Percentiles rank a stretch among this genome's conserved stretches.
phyloP scores from a whole-genome alignment of 352 stramenopile genomes.

The Phytophthora pinifolia region DNA sequence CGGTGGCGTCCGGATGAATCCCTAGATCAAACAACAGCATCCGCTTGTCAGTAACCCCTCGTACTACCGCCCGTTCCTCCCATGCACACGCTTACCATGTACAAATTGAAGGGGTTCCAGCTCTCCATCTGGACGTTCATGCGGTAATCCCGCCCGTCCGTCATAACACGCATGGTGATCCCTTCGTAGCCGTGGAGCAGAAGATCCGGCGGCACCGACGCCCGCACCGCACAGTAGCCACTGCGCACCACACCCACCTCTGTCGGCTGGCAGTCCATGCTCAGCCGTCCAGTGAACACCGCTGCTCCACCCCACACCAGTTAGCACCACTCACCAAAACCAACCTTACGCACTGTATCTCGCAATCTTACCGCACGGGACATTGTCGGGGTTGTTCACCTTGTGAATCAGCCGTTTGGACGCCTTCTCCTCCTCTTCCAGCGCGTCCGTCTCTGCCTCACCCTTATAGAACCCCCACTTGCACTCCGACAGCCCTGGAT shows the following conservation, averaged over 20 bases:
- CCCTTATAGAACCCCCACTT: slow-evolving; percentile 66
- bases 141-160: slow-evolving; percentile 81
- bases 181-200: slow-evolving; percentile 83
- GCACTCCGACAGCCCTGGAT: slow-evolving; percentile 61
- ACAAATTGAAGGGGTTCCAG: slow-evolving; percentile 87
- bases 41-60: background rate
- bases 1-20: slow-evolving; percentile 76
- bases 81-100: slow-evolving; percentile 58
- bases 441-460: slow-evolving; percentile 5
- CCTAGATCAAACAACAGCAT: slow-evolving; percentile 28
- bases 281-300: slow-evolving; percentile 73
- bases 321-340: background rate
- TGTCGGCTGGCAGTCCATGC: slow-evolving; percentile 73
- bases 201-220: slow-evolving; percentile 49
- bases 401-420: slow-evolving; percentile 34
- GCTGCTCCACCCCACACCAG: slow-evolving; percentile 29
- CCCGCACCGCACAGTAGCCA: slow-evolving; percentile 82
- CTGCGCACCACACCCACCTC: slow-evolving; percentile 79
- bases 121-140: slow-evolving; percentile 86
- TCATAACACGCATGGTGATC: slow-evolving; percentile 86
- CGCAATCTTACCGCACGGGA: slow-evolving; percentile 39
- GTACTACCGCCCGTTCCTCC: background rate
- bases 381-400: slow-evolving; percentile 57
- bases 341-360: background rate
- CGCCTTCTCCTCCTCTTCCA: slow-evolving; percentile 17